Evolutionary conservation across 768 basidiomycete genomes (phyloP).

Genomic region (Tricholoma sp.): DNA sequence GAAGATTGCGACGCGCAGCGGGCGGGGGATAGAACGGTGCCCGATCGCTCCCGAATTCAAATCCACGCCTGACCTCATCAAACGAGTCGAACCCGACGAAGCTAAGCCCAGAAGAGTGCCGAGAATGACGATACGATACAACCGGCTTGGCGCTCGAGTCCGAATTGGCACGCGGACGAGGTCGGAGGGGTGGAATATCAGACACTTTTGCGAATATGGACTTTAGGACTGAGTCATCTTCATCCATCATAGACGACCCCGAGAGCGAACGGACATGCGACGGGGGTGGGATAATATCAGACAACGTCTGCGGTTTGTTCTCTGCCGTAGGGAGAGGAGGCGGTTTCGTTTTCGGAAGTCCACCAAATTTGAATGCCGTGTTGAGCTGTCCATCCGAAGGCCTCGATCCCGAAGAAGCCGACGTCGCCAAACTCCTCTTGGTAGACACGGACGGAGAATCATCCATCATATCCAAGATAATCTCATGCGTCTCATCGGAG

Average conservation of each 20-base stretch:
- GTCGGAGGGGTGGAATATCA: slow-evolving; percentile 30
- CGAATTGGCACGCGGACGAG: slow-evolving; percentile 34
- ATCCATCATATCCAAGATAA: slow-evolving; percentile 14
- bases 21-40: slow-evolving; percentile 63
- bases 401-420: slow-evolving; percentile 27
- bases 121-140: slow-evolving; percentile 29
- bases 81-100: slow-evolving; percentile 73
- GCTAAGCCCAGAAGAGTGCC: slow-evolving; percentile 51
- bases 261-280: slow-evolving; percentile 47
- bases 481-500: slow-evolving; percentile 22
- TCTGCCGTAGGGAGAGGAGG: slow-evolving; percentile 12
- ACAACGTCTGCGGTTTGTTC: slow-evolving; percentile 48
- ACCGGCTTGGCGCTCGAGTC: slow-evolving; percentile 36
- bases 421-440: slow-evolving; percentile 10
- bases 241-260: slow-evolving; percentile 35
- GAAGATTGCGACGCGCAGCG: slow-evolving; percentile 31
- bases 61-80: slow-evolving; percentile 72
- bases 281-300: slow-evolving; percentile 71
- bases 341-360: slow-evolving; percentile 26
- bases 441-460: neutral
- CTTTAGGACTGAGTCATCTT: slow-evolving; percentile 49
- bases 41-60: slow-evolving; percentile 62
- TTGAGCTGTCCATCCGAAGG: slow-evolving; percentile 66
- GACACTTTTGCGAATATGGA: slow-evolving; percentile 50
- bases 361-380: slow-evolving; percentile 72